Evolutionary conservation across 192 early-diverging fungal species (phyloP), one percentile per base, ranked within the genome.

Genomic region (Coemansia sp.): DNA sequence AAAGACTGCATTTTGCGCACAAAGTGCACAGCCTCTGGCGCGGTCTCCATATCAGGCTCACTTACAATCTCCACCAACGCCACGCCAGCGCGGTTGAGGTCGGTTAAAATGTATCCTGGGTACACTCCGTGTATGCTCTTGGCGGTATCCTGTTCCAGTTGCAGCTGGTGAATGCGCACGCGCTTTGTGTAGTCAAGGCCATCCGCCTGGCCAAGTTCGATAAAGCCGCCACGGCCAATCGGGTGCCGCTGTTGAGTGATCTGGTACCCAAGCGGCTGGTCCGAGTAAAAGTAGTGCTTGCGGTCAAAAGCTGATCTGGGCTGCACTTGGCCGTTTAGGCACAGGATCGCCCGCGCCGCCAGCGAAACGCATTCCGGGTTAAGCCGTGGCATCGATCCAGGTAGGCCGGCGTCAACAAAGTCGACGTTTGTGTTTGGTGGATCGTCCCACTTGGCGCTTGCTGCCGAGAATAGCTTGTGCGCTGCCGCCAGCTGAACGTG

Each of bases 271-370:
- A 86, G 87, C 13, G 95, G 94, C 64, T 94, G 82, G 79, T 98
- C 95, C 3, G 90, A 86, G 72, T 98, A 98, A 78, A 95, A 95
- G 66, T 98, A 98, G 70, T 98, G 95, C 70, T 98, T 96, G 47
- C 95, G 87, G 60, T 96, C 95, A 70, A 98, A 98, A 1, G 86
- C 82, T 12, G 90, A 94, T 23, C 58, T 26, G 6, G 26, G 64
- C 53, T 92, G 86, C 26, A 96, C 83, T 34, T 85, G 80, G 3
- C 87, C 81, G 11, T 84, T 73, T 28, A 98, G 66, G 0, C 89
- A 90, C 31, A 95, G 73, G 0, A 93, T 84, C 1, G 94, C 89
- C 38, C 79, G 86, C 2, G 93, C 77, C 1, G 91, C 93, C 31
- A 91, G 68, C n/a, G 83, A 65, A 4, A 97, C 83, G 59, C 90